Evolutionary conservation across 73 alveolate genomes (phyloP).

Genomic region (Paramecium bursaria): DNA sequence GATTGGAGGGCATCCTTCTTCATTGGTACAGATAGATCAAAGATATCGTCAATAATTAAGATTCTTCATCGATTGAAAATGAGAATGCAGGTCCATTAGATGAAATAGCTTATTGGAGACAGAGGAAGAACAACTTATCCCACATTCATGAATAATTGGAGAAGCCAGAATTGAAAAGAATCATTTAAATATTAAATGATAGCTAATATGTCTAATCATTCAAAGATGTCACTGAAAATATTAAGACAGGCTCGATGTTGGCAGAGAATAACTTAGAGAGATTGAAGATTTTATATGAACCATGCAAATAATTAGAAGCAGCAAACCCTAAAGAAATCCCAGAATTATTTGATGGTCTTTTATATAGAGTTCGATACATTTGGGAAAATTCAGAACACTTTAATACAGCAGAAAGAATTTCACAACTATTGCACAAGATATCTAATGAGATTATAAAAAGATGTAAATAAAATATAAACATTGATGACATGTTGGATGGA

Average conservation of each 20-base stretch:
- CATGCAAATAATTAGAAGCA: slow-evolving; percentile 85
- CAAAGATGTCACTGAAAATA: slow-evolving; percentile 82
- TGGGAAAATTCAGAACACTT: slow-evolving; percentile 93
- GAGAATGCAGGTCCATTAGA: slow-evolving; percentile 92
- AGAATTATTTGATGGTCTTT: slow-evolving; percentile 85
- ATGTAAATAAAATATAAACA: slow-evolving; percentile 90
- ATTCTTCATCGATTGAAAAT: slow-evolving; percentile 82
- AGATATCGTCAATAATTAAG: slow-evolving; percentile 96
- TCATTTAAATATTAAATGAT: slow-evolving; percentile 80
- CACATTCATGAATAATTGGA: slow-evolving; percentile 81
- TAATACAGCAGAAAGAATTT: slow-evolving; percentile 91
- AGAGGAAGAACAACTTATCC: slow-evolving; percentile 83
- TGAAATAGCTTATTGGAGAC: slow-evolving; percentile 88
- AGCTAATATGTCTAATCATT: slow-evolving; percentile 85
- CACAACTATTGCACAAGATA: slow-evolving; percentile 90
- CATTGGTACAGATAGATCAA: slow-evolving; percentile 98
- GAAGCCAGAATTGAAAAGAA: slow-evolving; percentile 88
- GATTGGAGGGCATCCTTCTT: slow-evolving; percentile 96
- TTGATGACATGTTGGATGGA: slow-evolving; percentile 89
- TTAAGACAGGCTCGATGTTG: slow-evolving; percentile 84
- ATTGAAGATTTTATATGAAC: slow-evolving; percentile 84
- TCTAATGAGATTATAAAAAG: slow-evolving; percentile 90
- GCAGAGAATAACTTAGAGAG: slow-evolving; percentile 87
- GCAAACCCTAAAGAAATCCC: slow-evolving; percentile 91
- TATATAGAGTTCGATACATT: slow-evolving; percentile 78